Conservation (phyloP, 2,329 filamentous ascomycete species). For the Davidsoniella australis region DNA sequence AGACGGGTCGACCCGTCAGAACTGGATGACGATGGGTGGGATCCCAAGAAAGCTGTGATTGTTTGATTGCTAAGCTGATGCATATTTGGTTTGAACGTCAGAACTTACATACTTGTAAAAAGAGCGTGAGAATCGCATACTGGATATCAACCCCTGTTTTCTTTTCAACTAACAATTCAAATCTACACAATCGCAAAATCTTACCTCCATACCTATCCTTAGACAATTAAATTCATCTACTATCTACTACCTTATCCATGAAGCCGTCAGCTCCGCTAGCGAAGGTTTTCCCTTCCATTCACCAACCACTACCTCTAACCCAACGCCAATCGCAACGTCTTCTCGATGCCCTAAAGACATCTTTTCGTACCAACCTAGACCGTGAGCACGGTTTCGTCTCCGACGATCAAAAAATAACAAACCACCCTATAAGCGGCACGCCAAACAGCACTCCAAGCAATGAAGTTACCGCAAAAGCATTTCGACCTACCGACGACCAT, state of each 20-base stretch:
- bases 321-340: slow-evolving; percentile 35
- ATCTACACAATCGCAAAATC: too few relatives aligned
- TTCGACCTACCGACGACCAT: slow-evolving; percentile 30
- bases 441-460: slow-evolving; percentile 11
- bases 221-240: not conserved
- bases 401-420: slow-evolving; percentile 15
- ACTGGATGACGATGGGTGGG: too few relatives aligned
- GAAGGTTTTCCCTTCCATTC: slow-evolving; percentile 26
- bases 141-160: too few relatives aligned
- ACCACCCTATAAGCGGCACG: not conserved
- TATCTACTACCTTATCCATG: not conserved
- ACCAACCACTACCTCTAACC: slow-evolving; percentile 35
- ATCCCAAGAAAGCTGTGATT: too few relatives aligned
- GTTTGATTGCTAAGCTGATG: too few relatives aligned
- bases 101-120: too few relatives aligned
- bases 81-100: too few relatives aligned
- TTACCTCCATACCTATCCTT: not conserved
- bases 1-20: too few relatives aligned
- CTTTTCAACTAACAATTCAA: too few relatives aligned
- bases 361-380: slow-evolving; percentile 41
- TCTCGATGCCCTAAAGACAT: slow-evolving; percentile 37
- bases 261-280: slow-evolving; percentile 7
- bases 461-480: slow-evolving; percentile 3
- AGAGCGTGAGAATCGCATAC: too few relatives aligned
- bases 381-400: slow-evolving; percentile 33